A percentile compares a stretch with the other conserved stretches of the same genome.
Conservation (phyloP, 2,329 filamentous ascomycete genomes). For the Didymella sp. region DNA sequence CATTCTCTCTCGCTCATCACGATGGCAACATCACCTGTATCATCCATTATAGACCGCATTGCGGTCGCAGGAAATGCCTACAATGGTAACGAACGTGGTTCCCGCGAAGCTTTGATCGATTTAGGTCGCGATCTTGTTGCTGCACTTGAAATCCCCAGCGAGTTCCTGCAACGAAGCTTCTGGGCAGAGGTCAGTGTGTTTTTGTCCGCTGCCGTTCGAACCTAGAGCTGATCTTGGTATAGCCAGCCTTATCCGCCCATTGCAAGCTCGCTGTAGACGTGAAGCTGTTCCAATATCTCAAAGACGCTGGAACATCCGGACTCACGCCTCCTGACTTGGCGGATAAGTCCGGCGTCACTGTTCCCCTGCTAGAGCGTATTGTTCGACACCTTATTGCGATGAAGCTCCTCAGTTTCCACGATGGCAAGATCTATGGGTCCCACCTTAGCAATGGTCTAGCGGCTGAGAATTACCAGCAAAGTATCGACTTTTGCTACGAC, state of each 20-base stretch:
- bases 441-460: conserved; percentile 45
- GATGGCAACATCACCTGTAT: conserved; percentile 18
- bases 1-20: background rate
- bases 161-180: conserved; percentile 47
- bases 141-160: conserved; percentile 49
- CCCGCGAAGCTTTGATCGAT: conserved; percentile 49
- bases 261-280: conserved; percentile 49
- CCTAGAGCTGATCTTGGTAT: background rate
- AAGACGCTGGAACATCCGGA: conserved; percentile 34
- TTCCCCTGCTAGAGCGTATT: conserved; percentile 39
- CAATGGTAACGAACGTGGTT: conserved; percentile 42
- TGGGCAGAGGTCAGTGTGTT: conserved; percentile 50
- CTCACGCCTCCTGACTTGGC: conserved; percentile 36
- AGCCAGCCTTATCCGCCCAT: conserved; percentile 49
- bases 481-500: conserved; percentile 51
- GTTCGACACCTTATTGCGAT: conserved; percentile 52
- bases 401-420: conserved; percentile 42
- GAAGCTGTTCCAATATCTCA: conserved; percentile 46
- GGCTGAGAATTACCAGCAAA: conserved; percentile 47
- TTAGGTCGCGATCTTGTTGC: conserved; percentile 47
- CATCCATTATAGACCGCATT: conserved; percentile 24
- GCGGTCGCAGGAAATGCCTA: conserved; percentile 41
- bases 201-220: background rate
- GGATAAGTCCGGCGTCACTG: conserved; percentile 40
- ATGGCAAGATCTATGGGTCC: conserved; percentile 39